Base-by-base conservation (phyloP, 139 green algal species). In the Microglena sp. region DNA sequence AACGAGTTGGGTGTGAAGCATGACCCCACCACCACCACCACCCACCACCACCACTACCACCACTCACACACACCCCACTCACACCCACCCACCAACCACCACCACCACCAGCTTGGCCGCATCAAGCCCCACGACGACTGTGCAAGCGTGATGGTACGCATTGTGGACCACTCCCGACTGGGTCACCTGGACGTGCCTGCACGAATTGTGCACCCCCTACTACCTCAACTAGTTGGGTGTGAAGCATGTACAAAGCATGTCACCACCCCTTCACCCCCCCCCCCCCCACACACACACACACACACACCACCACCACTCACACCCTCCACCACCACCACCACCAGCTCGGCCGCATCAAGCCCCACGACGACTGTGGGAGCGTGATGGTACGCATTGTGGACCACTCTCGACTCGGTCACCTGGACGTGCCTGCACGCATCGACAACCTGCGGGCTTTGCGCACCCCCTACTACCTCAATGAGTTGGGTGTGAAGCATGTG, bases 331-430 rank as follows among this genome's bases (percentile, higher is more conserved):
- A n/a, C n/a, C n/a, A n/a, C n/a, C n/a, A n/a, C n/a, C n/a, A n/a
- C n/a, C n/a, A n/a, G n/a, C n/a, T n/a, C n/a, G n/a, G n/a, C n/a
- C n/a, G n/a, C n/a, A n/a, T n/a, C n/a, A n/a, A n/a, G n/a, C n/a
- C n/a, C n/a, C n/a, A n/a, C n/a, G 71, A 77, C 55, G 69, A 74
- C 3, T 68, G 59, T 59, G 45, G n/a, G 15, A 77, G 64, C n/a
- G 71, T 82, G 68, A 45, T 77, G 32, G 68, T 82, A 45, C 67
- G 76, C 0, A 18, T 82, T 24, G 59, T 77, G 59, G 76, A 82
- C 54, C 50, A 35, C 26, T 62, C 58, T 0, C 50, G 78, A 11
- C 63, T 72, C 59, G 79, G 79, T 11, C 77, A 82, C 55, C 45
- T 85, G 40, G 66, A 79, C 34, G 59, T 54, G 2, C 73, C 70